Base-by-base conservation (phyloP, 495 filamentous ascomycete genomes). In the Penicillium odoratum region DNA sequence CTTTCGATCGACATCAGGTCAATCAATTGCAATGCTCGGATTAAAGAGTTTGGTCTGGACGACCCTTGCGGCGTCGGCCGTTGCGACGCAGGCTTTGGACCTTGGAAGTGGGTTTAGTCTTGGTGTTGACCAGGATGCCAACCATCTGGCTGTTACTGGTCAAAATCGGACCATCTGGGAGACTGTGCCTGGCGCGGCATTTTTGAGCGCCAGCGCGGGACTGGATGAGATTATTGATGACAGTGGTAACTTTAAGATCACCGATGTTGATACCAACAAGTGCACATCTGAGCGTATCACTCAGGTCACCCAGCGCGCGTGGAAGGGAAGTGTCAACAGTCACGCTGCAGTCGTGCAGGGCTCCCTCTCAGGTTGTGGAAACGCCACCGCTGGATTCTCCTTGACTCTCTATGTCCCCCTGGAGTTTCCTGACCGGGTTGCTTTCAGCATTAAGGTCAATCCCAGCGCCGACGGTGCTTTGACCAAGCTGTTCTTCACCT, bases 161-260 rank as follows among this genome's bases (percentile, higher is more conserved):
- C 25, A 33, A 4, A 53, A 49, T n/a, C 29, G 25, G 15, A 47
- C 55, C 7, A 63, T 68, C n/a, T 68, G 62, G 65, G 62, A 68
- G 28, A 65, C 65, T 15, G 30, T 60, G 1, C 45, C 65, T 28
- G 45, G 53, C 2, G 26, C 60, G 21, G 15, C 53, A 4, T 65
- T 68, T 45, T 60, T 68, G 25, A 63, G 65, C 47, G 62, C 65
- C 1, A 65, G 62, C 16, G 54, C 62, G 15, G 65, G 62, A 5
- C 31, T 47, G 16, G 65, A 68, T 30, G 26, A 57, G 11, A 55
- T 68, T 31, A 49, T 60, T n/a, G 57, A 38, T 13, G 57, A 62
- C 15, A 65, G 55, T 43, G 65, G 65, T 28, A 65, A 63, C 48
- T 68, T 65, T 59, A 63, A 68, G 40, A 63, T 68, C 46, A 63